Evolutionary conservation across 148 eudicot species (phyloP).

Genomic region (Diospyros kaki): DNA sequence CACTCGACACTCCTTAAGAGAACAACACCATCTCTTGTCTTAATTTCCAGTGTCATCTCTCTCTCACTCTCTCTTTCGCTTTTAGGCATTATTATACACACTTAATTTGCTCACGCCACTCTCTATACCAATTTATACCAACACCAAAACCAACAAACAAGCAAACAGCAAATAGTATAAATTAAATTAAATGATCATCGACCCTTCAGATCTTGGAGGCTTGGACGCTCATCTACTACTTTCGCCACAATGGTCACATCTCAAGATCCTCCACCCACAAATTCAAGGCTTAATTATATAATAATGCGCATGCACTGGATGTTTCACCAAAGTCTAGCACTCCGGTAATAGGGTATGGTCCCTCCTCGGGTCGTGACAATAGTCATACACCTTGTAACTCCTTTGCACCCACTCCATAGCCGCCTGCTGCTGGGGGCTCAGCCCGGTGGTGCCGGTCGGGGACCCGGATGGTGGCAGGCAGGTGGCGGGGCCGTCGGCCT

Average conservation of each 20-base stretch:
- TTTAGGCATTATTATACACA: too few relatives aligned
- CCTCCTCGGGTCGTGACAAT: constrained; percentile 17
- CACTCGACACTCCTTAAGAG: too few relatives aligned
- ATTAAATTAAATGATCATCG: too few relatives aligned
- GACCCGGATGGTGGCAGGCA: constrained; percentile 14
- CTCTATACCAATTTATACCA: too few relatives aligned
- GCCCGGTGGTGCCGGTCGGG: constrained; percentile 1
- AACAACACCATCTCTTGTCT: too few relatives aligned
- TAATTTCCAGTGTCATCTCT: too few relatives aligned
- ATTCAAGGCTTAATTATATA: too few relatives aligned
- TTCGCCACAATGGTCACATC: constrained; percentile 12
- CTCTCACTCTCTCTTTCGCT: too few relatives aligned
- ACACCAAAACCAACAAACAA: too few relatives aligned
- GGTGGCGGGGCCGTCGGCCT: background rate
- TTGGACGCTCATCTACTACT: constrained; percentile 13
- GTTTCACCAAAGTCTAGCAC: background rate
- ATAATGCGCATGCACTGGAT: too few relatives aligned
- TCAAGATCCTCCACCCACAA: constrained; percentile 7
- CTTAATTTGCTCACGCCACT: too few relatives aligned
- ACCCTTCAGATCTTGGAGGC: constrained; percentile 6
- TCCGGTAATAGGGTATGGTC: constrained; percentile 20
- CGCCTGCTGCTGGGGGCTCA: constrained; percentile 16
- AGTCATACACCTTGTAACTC: constrained; percentile 22
- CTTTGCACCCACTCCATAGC: constrained; percentile 21
- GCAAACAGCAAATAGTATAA: too few relatives aligned